Conservation (phyloP, 1,139 yeast genomes). For the Hyphopichia khmerensis region DNA sequence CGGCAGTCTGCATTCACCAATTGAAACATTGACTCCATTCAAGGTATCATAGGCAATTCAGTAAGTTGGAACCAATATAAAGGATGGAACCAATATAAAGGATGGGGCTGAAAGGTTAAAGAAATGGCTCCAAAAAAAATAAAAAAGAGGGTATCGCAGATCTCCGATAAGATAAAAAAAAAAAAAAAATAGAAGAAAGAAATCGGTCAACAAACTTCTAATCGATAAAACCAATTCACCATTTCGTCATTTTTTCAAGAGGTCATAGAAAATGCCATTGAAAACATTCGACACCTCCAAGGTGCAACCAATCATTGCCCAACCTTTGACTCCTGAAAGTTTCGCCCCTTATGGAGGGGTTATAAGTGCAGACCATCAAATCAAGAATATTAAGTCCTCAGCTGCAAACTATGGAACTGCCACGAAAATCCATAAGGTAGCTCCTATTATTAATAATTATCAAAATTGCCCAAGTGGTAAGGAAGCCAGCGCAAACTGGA, state of each 20-base stretch:
- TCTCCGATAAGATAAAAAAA: not conserved
- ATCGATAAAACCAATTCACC: not conserved
- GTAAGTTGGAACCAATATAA: too few relatives aligned
- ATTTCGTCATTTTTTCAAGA: too few relatives aligned
- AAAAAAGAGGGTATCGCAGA: too few relatives aligned
- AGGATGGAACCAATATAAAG: too few relatives aligned
- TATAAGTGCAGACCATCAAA: conserved; percentile 46
- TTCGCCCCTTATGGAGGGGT: conserved; percentile 48
- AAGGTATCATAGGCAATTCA: too few relatives aligned
- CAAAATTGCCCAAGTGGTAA: conserved; percentile 44
- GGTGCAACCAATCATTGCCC: conserved; percentile 27
- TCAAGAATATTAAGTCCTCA: conserved; percentile 28
- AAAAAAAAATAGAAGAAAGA: not conserved
- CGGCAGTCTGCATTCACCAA: too few relatives aligned
- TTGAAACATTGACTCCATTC: too few relatives aligned
- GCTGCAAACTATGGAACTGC: conserved; percentile 96
- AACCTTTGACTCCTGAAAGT: conserved; percentile 40
- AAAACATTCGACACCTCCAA: conserved; percentile 23
- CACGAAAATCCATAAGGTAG: conserved; percentile 67
- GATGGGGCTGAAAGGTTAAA: too few relatives aligned
- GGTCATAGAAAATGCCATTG: not conserved
- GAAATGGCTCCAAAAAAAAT: not conserved
- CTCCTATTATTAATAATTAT: conserved; percentile 61
- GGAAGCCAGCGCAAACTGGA: conserved; percentile 65
- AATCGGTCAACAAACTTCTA: not conserved